phyloP scores from a whole-genome alignment of 345 rosid genomes.

The Theobroma cacao region DNA sequence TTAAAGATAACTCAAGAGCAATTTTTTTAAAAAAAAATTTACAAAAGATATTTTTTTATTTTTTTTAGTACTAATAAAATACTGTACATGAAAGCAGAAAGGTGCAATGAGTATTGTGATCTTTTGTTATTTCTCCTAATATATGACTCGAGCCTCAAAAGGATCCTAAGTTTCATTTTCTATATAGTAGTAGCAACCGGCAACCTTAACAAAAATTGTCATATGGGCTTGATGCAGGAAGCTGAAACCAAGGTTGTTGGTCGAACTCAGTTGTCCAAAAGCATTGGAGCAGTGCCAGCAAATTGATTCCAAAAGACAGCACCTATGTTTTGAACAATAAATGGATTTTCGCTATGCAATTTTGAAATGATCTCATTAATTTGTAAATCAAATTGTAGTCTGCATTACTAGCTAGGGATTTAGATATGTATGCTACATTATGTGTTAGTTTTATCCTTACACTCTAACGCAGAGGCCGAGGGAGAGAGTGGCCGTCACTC shows the following conservation, averaged over 20 bases:
- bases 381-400: too few species aligned
- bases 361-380: too few species aligned
- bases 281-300: constrained; percentile 22
- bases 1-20: too few species aligned
- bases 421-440: too few species aligned
- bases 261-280: constrained; percentile 45
- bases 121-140: too few species aligned
- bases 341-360: constrained; percentile 53
- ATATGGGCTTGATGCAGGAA: constrained; percentile 58
- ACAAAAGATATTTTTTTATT: too few species aligned
- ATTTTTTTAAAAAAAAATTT: too few species aligned
- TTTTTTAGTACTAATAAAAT: too few species aligned
- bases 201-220: constrained; percentile 56
- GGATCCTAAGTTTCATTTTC: neutral
- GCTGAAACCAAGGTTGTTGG: constrained; percentile 43
- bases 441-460: too few species aligned
- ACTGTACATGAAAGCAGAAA: neutral
- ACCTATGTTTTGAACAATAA: constrained; percentile 28
- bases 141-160: neutral
- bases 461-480: too few species aligned
- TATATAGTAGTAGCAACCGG: constrained; percentile 40
- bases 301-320: constrained; percentile 18
- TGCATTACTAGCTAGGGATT: too few species aligned
- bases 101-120: neutral
- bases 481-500: too few species aligned